A percentile compares a stretch with the other conserved stretches of the same genome.
These are phyloP conservation scores for Pyrenophora teres DNA, from an alignment of 2,329 filamentous ascomycete species.

Conservation along the genomic window DNA sequence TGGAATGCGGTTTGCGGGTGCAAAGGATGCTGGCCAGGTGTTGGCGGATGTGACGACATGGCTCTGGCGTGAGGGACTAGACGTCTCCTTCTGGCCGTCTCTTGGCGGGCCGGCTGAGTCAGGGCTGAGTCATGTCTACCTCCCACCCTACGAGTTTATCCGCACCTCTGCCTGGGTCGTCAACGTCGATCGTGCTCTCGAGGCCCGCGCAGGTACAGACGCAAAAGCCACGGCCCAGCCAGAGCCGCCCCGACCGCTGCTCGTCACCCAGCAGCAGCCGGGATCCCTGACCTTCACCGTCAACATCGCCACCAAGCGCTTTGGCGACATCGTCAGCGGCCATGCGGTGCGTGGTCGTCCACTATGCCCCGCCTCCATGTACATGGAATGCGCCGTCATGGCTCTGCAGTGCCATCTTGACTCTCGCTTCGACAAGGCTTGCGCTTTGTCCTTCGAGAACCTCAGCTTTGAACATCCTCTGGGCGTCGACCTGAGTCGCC, in stretches of 20 bases:
- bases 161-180: not conserved
- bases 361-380: slow-evolving; percentile 2
- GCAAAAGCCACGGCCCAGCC: not conserved
- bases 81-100: not conserved
- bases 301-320: not conserved
- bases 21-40: not conserved
- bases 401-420: slow-evolving; percentile 1
- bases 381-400: slow-evolving; percentile 5
- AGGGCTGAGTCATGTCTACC: not conserved
- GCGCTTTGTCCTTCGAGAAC: slow-evolving; percentile 1
- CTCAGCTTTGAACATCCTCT: slow-evolving; percentile 1
- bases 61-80: not conserved
- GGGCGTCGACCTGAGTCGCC: not conserved
- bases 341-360: slow-evolving; percentile 1
- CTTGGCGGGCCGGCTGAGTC: slow-evolving; percentile 2
- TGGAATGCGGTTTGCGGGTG: not conserved
- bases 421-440: not conserved
- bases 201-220: not conserved
- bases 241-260: not conserved
- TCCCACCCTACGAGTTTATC: not conserved
- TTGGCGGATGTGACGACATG: not conserved
- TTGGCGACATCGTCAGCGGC: slow-evolving; percentile 4
- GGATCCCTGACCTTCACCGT: slow-evolving; percentile 4
- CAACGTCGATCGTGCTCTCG: not conserved
- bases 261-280: not conserved